phyloP scores from a whole-genome alignment of 1,284 basidiomycete genomes.

The Naganishia cerealis region DNA sequence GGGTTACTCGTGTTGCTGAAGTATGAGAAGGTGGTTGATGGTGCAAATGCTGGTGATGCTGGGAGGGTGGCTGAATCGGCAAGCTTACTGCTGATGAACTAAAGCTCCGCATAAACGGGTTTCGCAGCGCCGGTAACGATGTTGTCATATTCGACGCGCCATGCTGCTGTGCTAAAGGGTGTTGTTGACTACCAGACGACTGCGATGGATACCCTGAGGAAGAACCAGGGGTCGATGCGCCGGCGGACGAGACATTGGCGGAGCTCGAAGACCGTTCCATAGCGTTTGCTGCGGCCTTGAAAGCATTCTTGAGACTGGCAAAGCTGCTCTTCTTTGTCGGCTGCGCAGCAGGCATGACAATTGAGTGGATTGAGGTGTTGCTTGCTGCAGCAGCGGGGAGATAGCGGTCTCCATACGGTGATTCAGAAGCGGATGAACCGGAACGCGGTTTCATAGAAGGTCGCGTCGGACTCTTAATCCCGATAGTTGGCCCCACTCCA shows the following conservation, averaged over 20 bases:
- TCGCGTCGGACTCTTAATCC: slow-evolving; percentile 24
- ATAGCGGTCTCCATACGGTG: slow-evolving; percentile 17
- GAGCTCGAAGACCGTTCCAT: slow-evolving; percentile 29
- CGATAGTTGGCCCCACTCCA: neutral
- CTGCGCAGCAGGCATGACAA: slow-evolving; percentile 54
- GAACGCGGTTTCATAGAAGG: slow-evolving; percentile 31
- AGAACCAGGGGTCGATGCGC: slow-evolving; percentile 26
- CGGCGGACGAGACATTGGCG: slow-evolving; percentile 14
- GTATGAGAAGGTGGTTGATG: neutral
- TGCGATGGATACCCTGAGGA: slow-evolving; percentile 35
- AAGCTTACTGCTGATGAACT: slow-evolving; percentile 43
- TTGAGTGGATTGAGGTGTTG: slow-evolving; percentile 38
- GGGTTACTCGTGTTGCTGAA: slow-evolving; percentile 13
- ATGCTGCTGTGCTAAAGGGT: slow-evolving; percentile 33
- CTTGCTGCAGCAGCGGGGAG: slow-evolving; percentile 30
- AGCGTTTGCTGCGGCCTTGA: slow-evolving; percentile 59
- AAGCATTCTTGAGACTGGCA: slow-evolving; percentile 81
- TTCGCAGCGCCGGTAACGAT: slow-evolving; percentile 32
- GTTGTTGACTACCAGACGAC: slow-evolving; percentile 32
- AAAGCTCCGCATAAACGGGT: slow-evolving; percentile 32
- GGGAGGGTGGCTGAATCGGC: slow-evolving; percentile 43
- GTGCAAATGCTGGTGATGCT: slow-evolving; percentile 35
- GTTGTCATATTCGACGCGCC: slow-evolving; percentile 24
- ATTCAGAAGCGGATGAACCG: slow-evolving; percentile 28
- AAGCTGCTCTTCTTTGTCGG: slow-evolving; percentile 75